Conservation (phyloP, 192 early-diverging fungal species). For the Entomortierella beljakovae region DNA sequence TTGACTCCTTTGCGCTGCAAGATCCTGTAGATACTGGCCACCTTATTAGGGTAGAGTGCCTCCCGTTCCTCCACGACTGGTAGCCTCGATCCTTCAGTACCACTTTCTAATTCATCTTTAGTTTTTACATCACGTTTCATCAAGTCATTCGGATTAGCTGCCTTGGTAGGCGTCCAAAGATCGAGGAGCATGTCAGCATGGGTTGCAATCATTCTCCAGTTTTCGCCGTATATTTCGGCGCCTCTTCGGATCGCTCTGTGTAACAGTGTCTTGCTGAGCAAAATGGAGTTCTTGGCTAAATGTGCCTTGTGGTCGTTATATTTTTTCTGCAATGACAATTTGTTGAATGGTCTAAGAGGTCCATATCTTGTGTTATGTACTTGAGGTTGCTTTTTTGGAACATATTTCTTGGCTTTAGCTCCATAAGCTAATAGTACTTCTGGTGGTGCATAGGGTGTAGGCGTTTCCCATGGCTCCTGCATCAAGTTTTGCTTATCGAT, state of each 20-base stretch:
- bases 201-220: conserved; percentile 37
- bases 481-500: conserved; percentile 26
- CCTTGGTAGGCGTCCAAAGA: conserved; percentile 11
- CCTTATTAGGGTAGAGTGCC: conserved; percentile 1
- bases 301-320: conserved; percentile 15
- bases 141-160: background rate
- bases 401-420: background rate
- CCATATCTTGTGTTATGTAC: background rate
- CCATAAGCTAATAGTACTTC: background rate
- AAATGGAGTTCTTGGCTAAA: background rate
- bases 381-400: background rate
- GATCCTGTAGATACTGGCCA: conserved; percentile 8
- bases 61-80: background rate
- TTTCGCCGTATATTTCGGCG: conserved; percentile 48
- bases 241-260: conserved; percentile 12
- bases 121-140: background rate
- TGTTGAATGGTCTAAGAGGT: conserved; percentile 3
- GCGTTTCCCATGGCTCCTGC: conserved; percentile 22
- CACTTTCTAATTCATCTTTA: background rate
- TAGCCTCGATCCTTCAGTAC: background rate
- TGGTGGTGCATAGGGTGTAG: conserved; percentile 8
- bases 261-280: background rate
- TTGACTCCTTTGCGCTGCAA: conserved; percentile 14
- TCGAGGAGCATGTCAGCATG: conserved; percentile 16
- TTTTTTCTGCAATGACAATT: conserved; percentile 9